Evolutionary conservation across 2,329 filamentous ascomycete species (phyloP), one percentile per base, ranked within the genome.

Genomic region (Verticillium alfalfae): DNA sequence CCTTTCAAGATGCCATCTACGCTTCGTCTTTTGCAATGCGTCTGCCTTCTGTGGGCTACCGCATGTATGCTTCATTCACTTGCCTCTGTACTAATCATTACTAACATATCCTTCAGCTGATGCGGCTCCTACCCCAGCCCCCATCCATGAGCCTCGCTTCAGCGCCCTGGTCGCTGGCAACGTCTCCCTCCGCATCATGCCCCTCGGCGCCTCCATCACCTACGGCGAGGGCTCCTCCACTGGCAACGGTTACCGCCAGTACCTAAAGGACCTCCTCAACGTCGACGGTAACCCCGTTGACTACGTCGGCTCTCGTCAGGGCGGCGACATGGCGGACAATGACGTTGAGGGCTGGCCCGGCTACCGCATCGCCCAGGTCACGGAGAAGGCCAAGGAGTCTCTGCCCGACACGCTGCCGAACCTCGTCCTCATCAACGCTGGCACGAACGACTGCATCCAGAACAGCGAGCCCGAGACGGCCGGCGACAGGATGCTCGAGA

Each of bases 331-430:
- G 77, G 39, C 22, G 26, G 70, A 78, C 67, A 76, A 76, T 66
- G 72, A 78, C 13, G 73, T 78, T 64, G 80, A 82, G 65, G 79
- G 78, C 38, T 79, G 78, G 72, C 72, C 76, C 0, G 78, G 75
- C 31, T 70, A 71, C 54, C 73, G 75, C 56, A 75, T 82, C 68
- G 73, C 73, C 34, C 64, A 79, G 64, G 73, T 80, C 39, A 62
- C 68, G 54, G 66, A 34, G 34, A 76, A 75, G 62, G 76, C 75
- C 31, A 63, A 64, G 34, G 37, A 18, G 4, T 70, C 73, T 1
- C 71, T 78, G 5, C 70, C 71, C 1, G 26, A 62, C 2, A 68
- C 66, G 34, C 69, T 71, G 60, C 78, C 78, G 10, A 78, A 80
- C 64, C 64, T 80, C 37, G 66, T 79, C 57, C 68, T 75, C 34